Evolutionary conservation across 177 flowering plant species (phyloP), one percentile per base, ranked within the genome.

Genomic region (Tripterygium wilfordii): DNA sequence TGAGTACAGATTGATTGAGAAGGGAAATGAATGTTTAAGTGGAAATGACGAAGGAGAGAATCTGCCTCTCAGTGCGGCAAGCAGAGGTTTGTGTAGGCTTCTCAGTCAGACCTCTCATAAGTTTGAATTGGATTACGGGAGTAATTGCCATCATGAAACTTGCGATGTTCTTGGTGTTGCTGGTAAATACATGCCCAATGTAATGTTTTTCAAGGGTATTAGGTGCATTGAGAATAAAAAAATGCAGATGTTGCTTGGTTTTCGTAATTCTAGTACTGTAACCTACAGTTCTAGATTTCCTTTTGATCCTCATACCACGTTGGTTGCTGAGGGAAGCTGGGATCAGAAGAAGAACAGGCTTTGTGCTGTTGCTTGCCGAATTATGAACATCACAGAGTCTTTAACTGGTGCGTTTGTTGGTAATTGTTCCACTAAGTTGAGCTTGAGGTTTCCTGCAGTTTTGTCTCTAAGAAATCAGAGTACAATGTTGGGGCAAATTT

Each of bases 311-410:
- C 53, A 54, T 20, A 67, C 43, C 13, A 54, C 80, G 0, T 57
- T 83, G 55, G 61, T 87, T 27, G 87, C 71, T 2, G 94, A 87
- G 57, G 98, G 89, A 37, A 49, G 51, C 1, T 90, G 91, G 94
- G 74, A 83, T 61, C 66, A 23, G 26, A 57, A 65, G 56, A 71
- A 42, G 35, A 78, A 74, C 40, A 56, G 23, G 48, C 47, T 82
- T 1, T 50, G 51, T 16, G 45, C 65, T 25, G 67, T 75, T 51
- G 91, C 75, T 21, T 90, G 96, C 43, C 68, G 80, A 14, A 54
- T 90, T 26, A 40, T 69, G 48, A 69, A 77, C 47, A 40, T 36
- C 22, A 17, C 54, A 1, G 50, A 42, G 42, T 63, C 78, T 36
- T 57, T 66, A 15, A 45, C 43, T 6, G 53, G 60, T 64, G 75